Percentiles rank a stretch among this genome's conserved stretches.
These are phyloP conservation scores for Verbena officinalis DNA, from an alignment of 257 asterid species.

Conservation along the genomic window DNA sequence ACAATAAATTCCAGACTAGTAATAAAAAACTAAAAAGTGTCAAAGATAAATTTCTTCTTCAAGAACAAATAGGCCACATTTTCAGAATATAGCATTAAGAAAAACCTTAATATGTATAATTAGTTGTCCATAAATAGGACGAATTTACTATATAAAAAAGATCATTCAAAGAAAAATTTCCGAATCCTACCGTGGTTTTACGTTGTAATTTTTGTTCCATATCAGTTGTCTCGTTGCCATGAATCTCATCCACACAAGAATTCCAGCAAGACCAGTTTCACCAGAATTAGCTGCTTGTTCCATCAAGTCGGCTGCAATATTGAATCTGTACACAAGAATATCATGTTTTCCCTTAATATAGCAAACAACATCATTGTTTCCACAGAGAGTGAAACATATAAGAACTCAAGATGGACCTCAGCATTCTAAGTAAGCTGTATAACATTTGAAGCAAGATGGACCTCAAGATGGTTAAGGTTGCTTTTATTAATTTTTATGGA, in stretches of 20 bases:
- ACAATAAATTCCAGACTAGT: background rate
- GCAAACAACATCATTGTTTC: slow-evolving; percentile 4
- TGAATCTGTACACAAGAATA: slow-evolving; percentile 62
- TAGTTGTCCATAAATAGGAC: slow-evolving; percentile 9
- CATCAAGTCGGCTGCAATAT: slow-evolving; percentile 93
- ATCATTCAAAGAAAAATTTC: slow-evolving; percentile 6
- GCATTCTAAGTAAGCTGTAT: slow-evolving; percentile 1
- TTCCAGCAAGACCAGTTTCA: slow-evolving; percentile 87
- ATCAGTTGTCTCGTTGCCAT: slow-evolving; percentile 97
- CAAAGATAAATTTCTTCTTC: slow-evolving; percentile 17
- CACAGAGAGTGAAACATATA: slow-evolving; percentile 12
- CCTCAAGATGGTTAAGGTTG: no score
- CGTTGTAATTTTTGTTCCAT: slow-evolving; percentile 98
- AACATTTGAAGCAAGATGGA: no score
- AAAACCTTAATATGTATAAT: slow-evolving; percentile 1
- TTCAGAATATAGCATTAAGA: slow-evolving; percentile 3
- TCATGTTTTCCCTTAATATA: slow-evolving; percentile 20
- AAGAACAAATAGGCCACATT: slow-evolving; percentile 12
- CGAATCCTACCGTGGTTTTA: slow-evolving; percentile 88
- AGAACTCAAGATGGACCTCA: slow-evolving; percentile 8
- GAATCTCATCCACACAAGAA: slow-evolving; percentile 99
- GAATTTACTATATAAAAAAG: background rate
- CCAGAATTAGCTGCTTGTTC: slow-evolving; percentile 77
- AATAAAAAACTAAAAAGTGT: background rate
- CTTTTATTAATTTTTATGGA: no score